Conservation (phyloP, 176 grass and related monocot genomes). For the Microstegium vimineum region DNA sequence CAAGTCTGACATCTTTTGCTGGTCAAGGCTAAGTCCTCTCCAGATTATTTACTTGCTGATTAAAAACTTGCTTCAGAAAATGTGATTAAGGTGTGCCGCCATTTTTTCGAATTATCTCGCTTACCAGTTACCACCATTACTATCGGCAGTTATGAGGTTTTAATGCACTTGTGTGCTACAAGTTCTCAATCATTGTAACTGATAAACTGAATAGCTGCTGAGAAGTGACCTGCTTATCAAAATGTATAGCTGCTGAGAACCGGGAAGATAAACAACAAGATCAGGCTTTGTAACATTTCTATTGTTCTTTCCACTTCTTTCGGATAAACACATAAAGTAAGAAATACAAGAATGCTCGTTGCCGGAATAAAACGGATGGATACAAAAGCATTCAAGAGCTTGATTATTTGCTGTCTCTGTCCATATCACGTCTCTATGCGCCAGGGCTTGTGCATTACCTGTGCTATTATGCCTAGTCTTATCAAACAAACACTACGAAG, state of each 20-base stretch:
- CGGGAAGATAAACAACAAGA: neutral
- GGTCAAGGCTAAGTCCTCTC: neutral
- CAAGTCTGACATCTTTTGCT: neutral
- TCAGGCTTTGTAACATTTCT: neutral
- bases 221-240: neutral
- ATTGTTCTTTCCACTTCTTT: neutral
- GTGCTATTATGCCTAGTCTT: neutral
- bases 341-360: neutral
- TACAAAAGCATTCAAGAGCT: neutral
- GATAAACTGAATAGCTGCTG: neutral
- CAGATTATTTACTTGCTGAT: neutral
- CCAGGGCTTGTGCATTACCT: neutral
- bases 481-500: neutral
- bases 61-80: neutral
- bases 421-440: neutral
- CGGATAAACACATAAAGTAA: neutral
- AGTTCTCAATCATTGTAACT: neutral
- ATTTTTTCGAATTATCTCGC: constrained; percentile 2
- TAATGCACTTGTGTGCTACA: neutral
- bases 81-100: neutral
- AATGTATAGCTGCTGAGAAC: neutral
- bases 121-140: neutral
- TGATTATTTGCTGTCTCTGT: neutral
- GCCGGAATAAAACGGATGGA: neutral
- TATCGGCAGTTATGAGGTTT: neutral